A percentile compares a stretch with the other conserved stretches of the same genome.
Conservation (phyloP, 208 protist species). For the Trypanosoma platydactyli region DNA sequence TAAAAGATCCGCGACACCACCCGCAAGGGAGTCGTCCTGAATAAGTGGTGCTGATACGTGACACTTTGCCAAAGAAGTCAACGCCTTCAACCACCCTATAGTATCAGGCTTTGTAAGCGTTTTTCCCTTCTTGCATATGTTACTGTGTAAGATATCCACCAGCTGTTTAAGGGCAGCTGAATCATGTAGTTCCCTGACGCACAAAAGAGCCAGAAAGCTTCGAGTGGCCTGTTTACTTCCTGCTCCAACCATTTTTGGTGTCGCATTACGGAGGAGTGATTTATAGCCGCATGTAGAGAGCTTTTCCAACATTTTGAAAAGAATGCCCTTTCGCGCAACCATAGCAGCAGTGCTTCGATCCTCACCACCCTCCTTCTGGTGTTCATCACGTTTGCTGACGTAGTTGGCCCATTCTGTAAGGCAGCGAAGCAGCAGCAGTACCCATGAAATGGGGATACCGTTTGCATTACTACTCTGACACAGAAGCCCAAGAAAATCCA, state of each 20-base stretch:
- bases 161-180: constrained; percentile 21
- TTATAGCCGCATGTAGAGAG: constrained; percentile 24
- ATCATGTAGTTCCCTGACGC: constrained; percentile 11
- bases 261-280: constrained; percentile 8
- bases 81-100: constrained; percentile 30
- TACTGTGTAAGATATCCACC: neutral
- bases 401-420: constrained; percentile 33
- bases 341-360: neutral
- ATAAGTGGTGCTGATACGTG: constrained; percentile 10
- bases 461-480: constrained; percentile 11
- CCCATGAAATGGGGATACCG: constrained; percentile 17
- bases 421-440: constrained; percentile 38
- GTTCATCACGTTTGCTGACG: constrained; percentile 1
- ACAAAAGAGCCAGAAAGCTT: constrained; percentile 27
- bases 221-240: constrained; percentile 43
- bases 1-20: constrained; percentile 6
- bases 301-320: constrained; percentile 16
- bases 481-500: constrained; percentile 32
- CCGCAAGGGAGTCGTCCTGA: constrained; percentile 18
- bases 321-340: constrained; percentile 2
- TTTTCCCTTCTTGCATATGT: neutral
- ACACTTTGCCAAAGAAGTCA: constrained; percentile 29
- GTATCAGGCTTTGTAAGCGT: neutral
- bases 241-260: constrained; percentile 9
- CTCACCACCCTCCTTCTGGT: neutral